phyloP scores from a whole-genome alignment of 2,329 filamentous ascomycete genomes.

The Pseudogymnoascus sp. region DNA sequence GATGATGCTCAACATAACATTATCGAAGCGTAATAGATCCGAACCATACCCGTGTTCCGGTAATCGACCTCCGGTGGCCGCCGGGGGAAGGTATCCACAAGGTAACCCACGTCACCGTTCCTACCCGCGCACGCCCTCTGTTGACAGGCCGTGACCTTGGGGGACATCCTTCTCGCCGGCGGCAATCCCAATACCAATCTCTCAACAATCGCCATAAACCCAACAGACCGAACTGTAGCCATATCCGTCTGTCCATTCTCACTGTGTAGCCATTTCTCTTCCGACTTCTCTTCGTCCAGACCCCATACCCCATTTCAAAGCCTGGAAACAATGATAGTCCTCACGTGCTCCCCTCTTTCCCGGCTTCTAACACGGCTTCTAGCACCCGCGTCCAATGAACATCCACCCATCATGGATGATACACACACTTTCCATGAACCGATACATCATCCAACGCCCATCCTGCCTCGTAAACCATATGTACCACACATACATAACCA shows the following conservation, averaged over 20 bases:
- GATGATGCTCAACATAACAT: background rate
- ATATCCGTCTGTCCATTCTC: background rate
- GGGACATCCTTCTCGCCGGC: background rate
- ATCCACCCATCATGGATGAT: conserved; percentile 7
- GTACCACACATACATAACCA: background rate
- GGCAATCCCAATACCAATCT: background rate
- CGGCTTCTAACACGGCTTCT: background rate
- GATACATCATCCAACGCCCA: background rate
- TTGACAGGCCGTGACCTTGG: conserved; percentile 7
- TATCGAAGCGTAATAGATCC: conserved; percentile 1
- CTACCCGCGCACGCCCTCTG: background rate
- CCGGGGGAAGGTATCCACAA: background rate
- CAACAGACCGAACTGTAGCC: background rate
- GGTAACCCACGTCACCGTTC: background rate
- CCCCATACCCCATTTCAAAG: too few relatives aligned
- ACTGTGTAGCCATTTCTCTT: background rate
- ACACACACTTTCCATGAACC: conserved; percentile 4
- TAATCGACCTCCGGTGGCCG: background rate
- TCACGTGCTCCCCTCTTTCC: background rate
- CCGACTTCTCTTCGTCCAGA: background rate
- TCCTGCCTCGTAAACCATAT: background rate
- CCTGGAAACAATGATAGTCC: background rate
- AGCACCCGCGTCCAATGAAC: conserved; percentile 3
- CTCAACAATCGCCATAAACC: background rate
- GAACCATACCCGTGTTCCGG: background rate